Base-by-base conservation (phyloP, 2,329 filamentous ascomycete genomes). In the Talaromyces piceae region DNA sequence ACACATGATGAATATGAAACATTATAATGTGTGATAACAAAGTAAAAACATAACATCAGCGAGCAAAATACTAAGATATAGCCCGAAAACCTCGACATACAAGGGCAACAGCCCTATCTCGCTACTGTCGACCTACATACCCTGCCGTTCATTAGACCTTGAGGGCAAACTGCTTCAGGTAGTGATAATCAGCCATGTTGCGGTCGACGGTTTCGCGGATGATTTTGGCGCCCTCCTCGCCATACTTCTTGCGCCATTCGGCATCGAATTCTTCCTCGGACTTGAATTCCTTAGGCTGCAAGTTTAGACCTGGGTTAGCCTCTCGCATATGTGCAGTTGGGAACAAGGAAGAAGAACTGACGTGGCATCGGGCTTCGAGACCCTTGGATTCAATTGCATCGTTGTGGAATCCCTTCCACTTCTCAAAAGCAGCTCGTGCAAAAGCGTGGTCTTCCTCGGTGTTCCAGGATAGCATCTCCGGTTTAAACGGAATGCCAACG, bases 321-420 rank as follows among this genome's bases (percentile, higher is more conserved):
- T 27, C 11, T 43, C 2, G 25, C 18, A 8, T n/a, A 11, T 26
- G 39, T 26, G 13, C 39, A 13, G 39, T 43, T 43, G 11, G 18
- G n/a, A 47, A 26, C 13, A 49, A 25, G 22, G 25, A 28, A 23
- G 11, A 33, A 13, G 25, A 16, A 61, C 72, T 65, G 67, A 76
- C 73, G 54, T 73, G 71, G 48, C 56, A 51, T 56, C 73, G 65
- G 4, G 87, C 81, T 65, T 84, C 85, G 62, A 98, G 73, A 55
- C 83, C 83, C 31, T 78, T 85, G 64, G 88, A 95, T 59, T 87
- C 77, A 60, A 97, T 88, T 12, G 90, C 93, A 74, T 97, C 93
- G 59, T 97, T 87, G 68, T 97, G 93, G 73, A 95, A 97, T 9
- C 93, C 93, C 59, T 84, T 87, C 93, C 93, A 97, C 75, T 98